These are phyloP conservation scores for Brassica nigra DNA, from an alignment of 345 rosid genomes.

Conservation along the genomic window DNA sequence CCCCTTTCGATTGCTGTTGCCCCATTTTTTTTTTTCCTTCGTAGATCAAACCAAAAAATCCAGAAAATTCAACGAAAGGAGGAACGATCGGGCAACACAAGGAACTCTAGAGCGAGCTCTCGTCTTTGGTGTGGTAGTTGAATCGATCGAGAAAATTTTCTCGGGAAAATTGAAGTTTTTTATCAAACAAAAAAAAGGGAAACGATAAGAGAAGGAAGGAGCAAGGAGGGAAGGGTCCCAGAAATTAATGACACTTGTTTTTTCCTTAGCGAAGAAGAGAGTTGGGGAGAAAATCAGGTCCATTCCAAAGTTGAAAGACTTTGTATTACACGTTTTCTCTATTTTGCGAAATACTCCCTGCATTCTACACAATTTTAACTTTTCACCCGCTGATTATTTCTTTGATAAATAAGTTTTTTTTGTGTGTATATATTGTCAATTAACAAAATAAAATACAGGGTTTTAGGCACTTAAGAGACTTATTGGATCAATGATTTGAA, in stretches of 20 bases:
- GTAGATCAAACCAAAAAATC: neutral
- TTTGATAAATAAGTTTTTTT: too few species aligned
- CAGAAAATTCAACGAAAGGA: neutral
- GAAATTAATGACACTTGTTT: neutral
- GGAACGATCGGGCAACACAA: neutral
- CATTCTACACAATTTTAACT: neutral
- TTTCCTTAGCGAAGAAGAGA: slow-evolving; percentile 28
- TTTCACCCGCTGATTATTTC: neutral
- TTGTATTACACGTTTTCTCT: neutral
- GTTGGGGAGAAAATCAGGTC: neutral
- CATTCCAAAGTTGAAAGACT: neutral
- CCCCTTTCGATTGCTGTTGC: slow-evolving; percentile 91
- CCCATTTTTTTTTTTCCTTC: slow-evolving; percentile 54
- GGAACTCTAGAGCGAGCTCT: neutral
- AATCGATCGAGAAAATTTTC: slow-evolving; percentile 12
- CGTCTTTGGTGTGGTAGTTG: neutral
- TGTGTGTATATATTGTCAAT: too few species aligned
- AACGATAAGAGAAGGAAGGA: neutral
- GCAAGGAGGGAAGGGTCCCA: neutral
- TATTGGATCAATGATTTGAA: too few species aligned
- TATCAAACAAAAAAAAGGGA: neutral
- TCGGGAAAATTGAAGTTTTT: neutral
- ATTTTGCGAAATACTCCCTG: neutral
- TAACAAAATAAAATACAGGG: too few species aligned
- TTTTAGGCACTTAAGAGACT: too few species aligned